Conservation (phyloP, 202 grass and related monocot species). For the Zizania palustris region DNA sequence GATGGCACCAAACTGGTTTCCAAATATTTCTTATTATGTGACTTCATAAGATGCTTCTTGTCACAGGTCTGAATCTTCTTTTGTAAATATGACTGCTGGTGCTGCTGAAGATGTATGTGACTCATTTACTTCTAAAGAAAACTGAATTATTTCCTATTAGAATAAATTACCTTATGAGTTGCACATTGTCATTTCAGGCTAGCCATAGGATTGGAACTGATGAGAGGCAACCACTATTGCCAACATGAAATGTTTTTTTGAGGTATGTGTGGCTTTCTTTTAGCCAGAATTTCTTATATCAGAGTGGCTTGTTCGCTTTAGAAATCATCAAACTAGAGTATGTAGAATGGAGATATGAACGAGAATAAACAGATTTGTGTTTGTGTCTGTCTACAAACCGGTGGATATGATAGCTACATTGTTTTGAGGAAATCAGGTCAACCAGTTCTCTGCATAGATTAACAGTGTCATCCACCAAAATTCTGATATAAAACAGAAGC, state of each 20-base stretch:
- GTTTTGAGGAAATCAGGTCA: background rate
- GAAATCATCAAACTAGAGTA: background rate
- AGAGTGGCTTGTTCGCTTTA: constrained; percentile 9
- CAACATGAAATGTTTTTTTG: constrained; percentile 57
- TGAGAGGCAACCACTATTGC: constrained; percentile 77
- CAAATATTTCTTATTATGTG: background rate
- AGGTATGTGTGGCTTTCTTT: constrained; percentile 44
- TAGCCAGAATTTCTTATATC: background rate
- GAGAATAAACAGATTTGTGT: constrained; percentile 3
- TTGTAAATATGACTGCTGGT: constrained; percentile 22
- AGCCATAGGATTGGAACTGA: constrained; percentile 63
- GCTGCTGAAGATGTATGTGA: constrained; percentile 77
- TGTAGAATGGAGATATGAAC: background rate
- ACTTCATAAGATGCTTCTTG: constrained; percentile 3
- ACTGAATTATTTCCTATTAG: constrained; percentile 28
- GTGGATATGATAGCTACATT: background rate
- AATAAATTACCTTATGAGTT: constrained; percentile 15
- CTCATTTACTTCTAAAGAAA: constrained; percentile 2
- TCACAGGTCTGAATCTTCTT: constrained; percentile 85
- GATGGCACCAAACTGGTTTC: constrained; percentile 2
- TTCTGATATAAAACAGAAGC: background rate
- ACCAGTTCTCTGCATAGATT: background rate
- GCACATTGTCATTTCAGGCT: constrained; percentile 46
- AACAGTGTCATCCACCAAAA: background rate
- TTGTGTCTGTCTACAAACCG: background rate